Conservation (phyloP, 306 rosid genomes). For the Leucaena leucocephala region DNA sequence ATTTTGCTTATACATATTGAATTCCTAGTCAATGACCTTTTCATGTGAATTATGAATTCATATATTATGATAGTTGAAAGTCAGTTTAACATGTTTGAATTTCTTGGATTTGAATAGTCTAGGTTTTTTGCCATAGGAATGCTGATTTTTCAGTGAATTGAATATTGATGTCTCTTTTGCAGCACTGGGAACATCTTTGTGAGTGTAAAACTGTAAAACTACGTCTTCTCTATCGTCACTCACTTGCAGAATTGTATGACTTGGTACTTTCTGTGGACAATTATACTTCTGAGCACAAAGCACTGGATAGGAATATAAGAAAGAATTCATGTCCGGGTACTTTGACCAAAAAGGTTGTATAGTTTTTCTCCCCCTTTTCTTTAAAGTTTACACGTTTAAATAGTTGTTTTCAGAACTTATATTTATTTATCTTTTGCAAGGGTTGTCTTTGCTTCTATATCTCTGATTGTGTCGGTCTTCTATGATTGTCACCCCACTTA, state of each 20-base stretch:
- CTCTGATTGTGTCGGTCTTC: slow-evolving; percentile 29
- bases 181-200: slow-evolving; percentile 94
- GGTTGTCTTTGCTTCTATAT: slow-evolving; percentile 32
- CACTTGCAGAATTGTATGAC: slow-evolving; percentile 81
- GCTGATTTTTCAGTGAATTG: slow-evolving; percentile 34
- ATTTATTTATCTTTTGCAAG: slow-evolving; percentile 28
- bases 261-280: slow-evolving; percentile 63
- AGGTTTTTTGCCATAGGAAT: neutral
- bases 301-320: slow-evolving; percentile 49
- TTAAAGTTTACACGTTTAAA: slow-evolving; percentile 4
- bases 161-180: slow-evolving; percentile 44
- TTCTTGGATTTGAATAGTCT: slow-evolving; percentile 20
- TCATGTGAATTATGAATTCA: slow-evolving; percentile 24
- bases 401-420: slow-evolving; percentile 22
- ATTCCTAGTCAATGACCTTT: slow-evolving; percentile 25
- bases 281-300: slow-evolving; percentile 55
- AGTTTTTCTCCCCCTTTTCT: neutral
- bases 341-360: slow-evolving; percentile 73
- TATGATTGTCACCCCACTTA: neutral
- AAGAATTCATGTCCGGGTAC: slow-evolving; percentile 57
- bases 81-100: slow-evolving; percentile 23
- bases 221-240: slow-evolving; percentile 79
- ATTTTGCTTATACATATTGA: slow-evolving; percentile 12
- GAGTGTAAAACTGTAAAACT: slow-evolving; percentile 80
- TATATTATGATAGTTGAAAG: slow-evolving; percentile 25